Evolutionary conservation across 192 early-diverging fungal species (phyloP).

Genomic region (Coemansia sp.): DNA sequence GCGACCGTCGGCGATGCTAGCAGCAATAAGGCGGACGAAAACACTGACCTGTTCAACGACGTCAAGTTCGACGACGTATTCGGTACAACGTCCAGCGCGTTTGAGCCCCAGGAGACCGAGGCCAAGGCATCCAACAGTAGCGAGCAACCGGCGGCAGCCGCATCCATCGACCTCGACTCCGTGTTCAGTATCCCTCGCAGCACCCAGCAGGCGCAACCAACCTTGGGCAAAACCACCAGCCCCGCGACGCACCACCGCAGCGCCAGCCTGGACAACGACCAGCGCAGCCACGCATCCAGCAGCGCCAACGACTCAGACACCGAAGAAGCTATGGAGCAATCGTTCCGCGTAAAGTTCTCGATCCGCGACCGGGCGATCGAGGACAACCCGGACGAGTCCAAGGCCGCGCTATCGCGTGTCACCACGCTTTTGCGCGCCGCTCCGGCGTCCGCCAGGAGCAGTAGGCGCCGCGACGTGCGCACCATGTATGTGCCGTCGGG

Average conservation of each 20-base stretch:
- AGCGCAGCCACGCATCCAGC: conserved; percentile 2
- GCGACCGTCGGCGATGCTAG: too few relatives aligned
- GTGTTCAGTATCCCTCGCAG: conserved; percentile 45
- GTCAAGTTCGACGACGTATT: conserved; percentile 18
- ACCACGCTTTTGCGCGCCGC: conserved; percentile 40
- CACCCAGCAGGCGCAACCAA: too few relatives aligned
- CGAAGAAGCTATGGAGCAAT: conserved; percentile 14
- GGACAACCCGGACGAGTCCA: conserved; percentile 50
- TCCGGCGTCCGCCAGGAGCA: conserved; percentile 21
- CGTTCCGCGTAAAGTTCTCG: conserved; percentile 49
- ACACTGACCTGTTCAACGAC: background rate
- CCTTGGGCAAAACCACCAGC: background rate
- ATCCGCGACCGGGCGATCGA: conserved; percentile 44
- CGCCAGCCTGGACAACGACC: conserved; percentile 13
- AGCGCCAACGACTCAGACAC: conserved; percentile 4
- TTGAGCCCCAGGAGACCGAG: background rate
- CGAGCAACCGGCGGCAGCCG: background rate
- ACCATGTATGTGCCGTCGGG: conserved; percentile 41
- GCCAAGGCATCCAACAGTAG: background rate
- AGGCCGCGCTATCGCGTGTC: conserved; percentile 39
- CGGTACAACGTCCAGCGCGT: background rate
- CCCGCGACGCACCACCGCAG: conserved; percentile 23
- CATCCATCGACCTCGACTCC: conserved; percentile 30
- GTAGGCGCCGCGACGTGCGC: conserved; percentile 41
- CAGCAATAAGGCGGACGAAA: too few relatives aligned